phyloP scores from a whole-genome alignment of 768 basidiomycete genomes.

The Lentinus brumalis region DNA sequence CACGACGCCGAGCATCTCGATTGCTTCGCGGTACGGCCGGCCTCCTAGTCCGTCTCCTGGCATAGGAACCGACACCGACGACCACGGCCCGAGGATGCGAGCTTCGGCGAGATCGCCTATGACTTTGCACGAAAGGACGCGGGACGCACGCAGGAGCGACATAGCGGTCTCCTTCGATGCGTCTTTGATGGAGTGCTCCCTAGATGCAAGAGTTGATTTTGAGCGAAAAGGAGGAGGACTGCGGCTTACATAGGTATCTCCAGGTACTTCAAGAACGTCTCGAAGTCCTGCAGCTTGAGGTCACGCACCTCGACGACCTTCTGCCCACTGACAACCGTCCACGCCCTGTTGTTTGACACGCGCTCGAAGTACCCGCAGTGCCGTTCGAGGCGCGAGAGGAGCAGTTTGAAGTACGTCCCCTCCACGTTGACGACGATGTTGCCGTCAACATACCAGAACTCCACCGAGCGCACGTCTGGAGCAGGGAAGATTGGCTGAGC shows the following conservation, averaged over 20 bases:
- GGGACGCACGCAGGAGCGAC: neutral
- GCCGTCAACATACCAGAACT: conserved; percentile 38
- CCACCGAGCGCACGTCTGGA: conserved; percentile 4
- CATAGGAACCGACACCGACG: neutral
- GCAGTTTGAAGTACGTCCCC: conserved; percentile 35
- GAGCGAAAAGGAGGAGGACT: neutral
- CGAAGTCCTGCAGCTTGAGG: too few species aligned
- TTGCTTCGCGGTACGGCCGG: neutral
- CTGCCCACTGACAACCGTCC: too few species aligned
- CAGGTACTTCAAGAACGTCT: too few species aligned
- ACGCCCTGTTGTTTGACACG: neutral
- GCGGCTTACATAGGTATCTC: neutral
- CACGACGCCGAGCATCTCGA: neutral
- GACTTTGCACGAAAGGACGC: neutral
- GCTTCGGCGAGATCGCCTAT: neutral
- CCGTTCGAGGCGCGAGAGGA: conserved; percentile 32
- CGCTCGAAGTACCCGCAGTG: conserved; percentile 34
- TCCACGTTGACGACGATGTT: conserved; percentile 35
- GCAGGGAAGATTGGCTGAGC: neutral
- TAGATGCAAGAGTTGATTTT: neutral
- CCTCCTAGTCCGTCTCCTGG: neutral
- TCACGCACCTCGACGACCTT: too few species aligned
- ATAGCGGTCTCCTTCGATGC: neutral
- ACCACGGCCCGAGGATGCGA: neutral
- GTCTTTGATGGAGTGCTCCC: neutral